Evolutionary conservation across 108 stramenopile genomes (phyloP), one percentile per base, ranked within the genome.

Genomic region (Cyclostephanos tholiformis): DNA sequence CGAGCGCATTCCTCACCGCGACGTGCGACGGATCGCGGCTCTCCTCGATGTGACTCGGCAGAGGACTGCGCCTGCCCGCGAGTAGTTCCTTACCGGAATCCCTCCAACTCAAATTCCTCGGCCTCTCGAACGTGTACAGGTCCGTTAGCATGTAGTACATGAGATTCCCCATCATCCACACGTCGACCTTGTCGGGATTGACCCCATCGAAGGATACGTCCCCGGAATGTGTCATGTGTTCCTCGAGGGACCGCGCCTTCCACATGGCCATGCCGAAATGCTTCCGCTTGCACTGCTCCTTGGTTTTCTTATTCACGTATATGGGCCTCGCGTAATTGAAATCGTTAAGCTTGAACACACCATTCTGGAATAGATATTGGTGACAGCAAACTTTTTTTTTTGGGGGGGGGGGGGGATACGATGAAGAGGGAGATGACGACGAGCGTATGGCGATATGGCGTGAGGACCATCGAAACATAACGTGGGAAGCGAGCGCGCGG

Each of bases 261-360:
- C 75, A 83, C 13, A 65, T 69, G 19, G 30, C 16, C 79, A 80
- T 80, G 4, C 77, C 77, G 67, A 62, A 64, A 14, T 0, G 0
- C 9, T 17, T 23, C 0, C 63, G 79, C 26, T 62, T 74, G 68
- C 79, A 80, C 46, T 51, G 49, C 46, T 64, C 69, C 30, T 62
- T 44, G 6, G 69, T 82, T 0, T 49, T 53, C 51, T 79, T 79
- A 53, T 71, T 22, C 0, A 75, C 32, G 73, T 71, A 74, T 59
- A 82, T 74, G 39, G 81, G 69, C 30, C 68, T 22, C 25, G 80
- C 79, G 44, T 65, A 80, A 58, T 86, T 79, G 46, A 86, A 86
- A 52, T 86, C 85, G 67, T 82, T 82, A 36, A 86, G 67, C 80
- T 86, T 84, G 80, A 81, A 84, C 12, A 84, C 13, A n/a, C 85